Evolutionary conservation across 306 rosid species (phyloP), one percentile per base, ranked within the genome.

Genomic region (Glycine latifolia): DNA sequence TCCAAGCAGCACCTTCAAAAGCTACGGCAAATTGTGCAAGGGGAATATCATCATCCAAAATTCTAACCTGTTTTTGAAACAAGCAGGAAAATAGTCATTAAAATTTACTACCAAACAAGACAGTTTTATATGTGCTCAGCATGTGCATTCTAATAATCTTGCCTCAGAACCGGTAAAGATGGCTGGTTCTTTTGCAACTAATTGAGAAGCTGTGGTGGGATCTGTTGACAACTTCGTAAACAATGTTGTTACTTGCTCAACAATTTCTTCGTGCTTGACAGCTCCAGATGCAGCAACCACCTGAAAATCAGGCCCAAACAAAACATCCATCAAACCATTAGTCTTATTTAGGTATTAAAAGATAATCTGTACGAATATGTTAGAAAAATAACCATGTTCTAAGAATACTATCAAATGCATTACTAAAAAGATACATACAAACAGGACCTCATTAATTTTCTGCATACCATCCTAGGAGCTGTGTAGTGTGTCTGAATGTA

Each of bases 271-370:
- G 59, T 94, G 98, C 88, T 90, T 94, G 60, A 94, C 85, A 77
- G 97, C 98, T 82, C 98, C 98, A 7, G 98, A 89, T 44, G 93
- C 98, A 77, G 97, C 96, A 78, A 94, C 79, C 41, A 92, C 94
- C 98, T 94, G 56, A 63, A 82, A 59, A 86, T n/a, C 48, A 62
- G 58, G 62, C 49, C 67, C 74, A 26, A 73, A 39, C 11, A 26
- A 56, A 16, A 63, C 67, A 72, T 17, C 14, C 17, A 63, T 73
- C 14, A 41, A 49, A 10, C 37, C 14, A 52, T 37, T 58, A 62
- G 17, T 37, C 20, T 3, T 37, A 61, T 39, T 33, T 12, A 50
- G 46, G 16, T 20, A 39, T 80, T 12, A 73, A 72, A 80, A 48
- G 31, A 37, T 35, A 59, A 35, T 33, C 14, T 71, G 4, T 3